Evolutionary conservation across 2,329 filamentous ascomycete species (phyloP), one percentile per base, ranked within the genome.

Genomic region (Mycogone perniciosa): DNA sequence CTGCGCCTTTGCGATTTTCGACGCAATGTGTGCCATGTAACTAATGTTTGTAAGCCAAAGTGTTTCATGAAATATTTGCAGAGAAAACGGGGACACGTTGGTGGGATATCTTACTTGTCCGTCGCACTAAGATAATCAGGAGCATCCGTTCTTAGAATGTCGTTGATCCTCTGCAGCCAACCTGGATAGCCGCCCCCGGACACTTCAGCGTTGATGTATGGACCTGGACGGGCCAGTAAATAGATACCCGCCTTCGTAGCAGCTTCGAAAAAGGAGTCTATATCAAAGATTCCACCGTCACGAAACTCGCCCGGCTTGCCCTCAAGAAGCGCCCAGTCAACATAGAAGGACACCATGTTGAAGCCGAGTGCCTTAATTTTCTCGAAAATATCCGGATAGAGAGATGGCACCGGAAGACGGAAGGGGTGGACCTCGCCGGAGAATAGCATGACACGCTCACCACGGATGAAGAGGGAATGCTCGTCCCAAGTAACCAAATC

Each of bases 301-400:
- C 73, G 73, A 60, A 89, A 90, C 4, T 81, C 72, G 1, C 86
- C 88, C 0, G 75, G 82, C 53, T 85, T 84, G 2, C 86, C 87
- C 64, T 93, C 88, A 0, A 89, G 66, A 2, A 92, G 70, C 3
- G 85, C 86, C 89, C 88, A 95, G 59, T 90, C 79, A 6, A 84
- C 75, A 60, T 92, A 92, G 65, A 91, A 89, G 0, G 86, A 89
- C 1, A 91, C 85, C 41, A 81, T 79, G 59, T 87, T 92, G 69
- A 89, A 91, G 0, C 89, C 89, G 1, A 90, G 69, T 0, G 87
- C 84, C 66, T 86, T 90, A 65, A 92, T 81, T 68, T 95, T 95
- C 60, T 93, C 84, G 59, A 95, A 85, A 2, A 92, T 63, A 57
- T 92, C 88, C 7, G 87, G 72, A 72, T 84, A 77, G 0, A 77